These are phyloP conservation scores for Neurospora sp. DNA, from an alignment of 495 filamentous ascomycete genomes.

Conservation along the genomic window DNA sequence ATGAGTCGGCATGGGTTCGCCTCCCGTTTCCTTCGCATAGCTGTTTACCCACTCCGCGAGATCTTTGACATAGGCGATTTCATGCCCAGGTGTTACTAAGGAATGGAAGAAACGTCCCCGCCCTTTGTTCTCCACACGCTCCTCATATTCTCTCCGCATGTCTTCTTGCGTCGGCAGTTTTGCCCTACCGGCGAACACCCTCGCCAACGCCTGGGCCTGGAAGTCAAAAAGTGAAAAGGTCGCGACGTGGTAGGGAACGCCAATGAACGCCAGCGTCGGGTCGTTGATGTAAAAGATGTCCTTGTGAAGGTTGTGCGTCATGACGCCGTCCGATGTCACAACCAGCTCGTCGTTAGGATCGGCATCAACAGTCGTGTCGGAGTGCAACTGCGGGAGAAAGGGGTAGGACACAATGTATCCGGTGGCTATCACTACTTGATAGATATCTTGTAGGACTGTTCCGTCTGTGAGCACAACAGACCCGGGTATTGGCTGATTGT, in stretches of 20 bases:
- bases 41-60: slow-evolving; percentile 46
- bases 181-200: slow-evolving; percentile 44
- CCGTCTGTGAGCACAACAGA: slow-evolving; percentile 24
- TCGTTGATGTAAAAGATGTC: slow-evolving; percentile 61
- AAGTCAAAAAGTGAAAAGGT: slow-evolving; percentile 59
- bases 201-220: slow-evolving; percentile 50
- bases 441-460: slow-evolving; percentile 37
- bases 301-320: slow-evolving; percentile 57
- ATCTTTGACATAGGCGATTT: slow-evolving; percentile 45
- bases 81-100: slow-evolving; percentile 31
- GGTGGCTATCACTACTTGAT: slow-evolving; percentile 50
- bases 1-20: slow-evolving; percentile 33
- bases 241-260: slow-evolving; percentile 49
- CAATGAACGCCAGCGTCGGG: slow-evolving; percentile 51
- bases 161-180: slow-evolving; percentile 34
- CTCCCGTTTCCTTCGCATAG: slow-evolving; percentile 18
- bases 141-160: slow-evolving; percentile 45
- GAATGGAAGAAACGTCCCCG: slow-evolving; percentile 45
- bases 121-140: slow-evolving; percentile 34
- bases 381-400: slow-evolving; percentile 42
- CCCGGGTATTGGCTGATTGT: slow-evolving; percentile 11
- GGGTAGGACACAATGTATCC: slow-evolving; percentile 55
- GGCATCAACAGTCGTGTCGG: slow-evolving; percentile 16
- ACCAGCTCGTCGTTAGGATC: slow-evolving; percentile 41
- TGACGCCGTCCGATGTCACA: slow-evolving; percentile 50